These are phyloP conservation scores for Pleurotus eryngii DNA, from an alignment of 768 basidiomycete genomes.

Conservation along the genomic window DNA sequence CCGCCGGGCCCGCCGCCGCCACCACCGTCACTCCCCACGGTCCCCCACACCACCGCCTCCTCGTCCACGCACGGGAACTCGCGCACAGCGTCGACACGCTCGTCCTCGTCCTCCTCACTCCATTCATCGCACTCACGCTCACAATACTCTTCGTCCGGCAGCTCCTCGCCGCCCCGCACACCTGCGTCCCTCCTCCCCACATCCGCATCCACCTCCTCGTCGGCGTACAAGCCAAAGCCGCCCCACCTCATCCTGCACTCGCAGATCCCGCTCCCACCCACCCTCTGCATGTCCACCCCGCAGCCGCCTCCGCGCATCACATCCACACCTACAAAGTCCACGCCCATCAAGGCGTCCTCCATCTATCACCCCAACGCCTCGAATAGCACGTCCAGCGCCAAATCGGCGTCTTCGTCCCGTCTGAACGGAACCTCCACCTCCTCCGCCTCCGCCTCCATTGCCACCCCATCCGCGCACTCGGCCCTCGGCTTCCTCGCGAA, in stretches of 20 bases:
- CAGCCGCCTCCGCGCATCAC: slow-evolving; percentile 20
- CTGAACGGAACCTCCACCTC: slow-evolving; percentile 33
- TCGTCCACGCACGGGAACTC: no score
- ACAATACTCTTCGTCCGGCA: slow-evolving; percentile 24
- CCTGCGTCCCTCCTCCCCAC: slow-evolving; percentile 14
- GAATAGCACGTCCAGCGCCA: slow-evolving; percentile 20
- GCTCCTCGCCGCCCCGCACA: slow-evolving; percentile 25
- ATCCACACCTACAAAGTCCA: not conserved
- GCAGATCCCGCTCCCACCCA: slow-evolving; percentile 41
- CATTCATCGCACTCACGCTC: not conserved
- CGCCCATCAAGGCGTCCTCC: slow-evolving; percentile 24
- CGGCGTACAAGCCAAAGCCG: slow-evolving; percentile 6
- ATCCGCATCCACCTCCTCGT: slow-evolving; percentile 15
- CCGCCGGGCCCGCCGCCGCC: slow-evolving; percentile 28
- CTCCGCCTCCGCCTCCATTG: slow-evolving; percentile 47
- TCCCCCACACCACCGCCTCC: slow-evolving; percentile 11
- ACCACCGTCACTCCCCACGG: slow-evolving; percentile 14
- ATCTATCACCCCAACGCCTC: slow-evolving; percentile 27
- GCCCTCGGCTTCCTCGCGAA: slow-evolving; percentile 35
- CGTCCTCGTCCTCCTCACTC: slow-evolving; percentile 14
- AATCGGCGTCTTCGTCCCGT: slow-evolving; percentile 26
- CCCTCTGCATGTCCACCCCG: slow-evolving; percentile 48
- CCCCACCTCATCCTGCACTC: slow-evolving; percentile 34
- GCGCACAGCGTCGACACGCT: slow-evolving; percentile 10
- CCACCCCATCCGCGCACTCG: slow-evolving; percentile 23